Evolutionary conservation across 2,329 filamentous ascomycete genomes (phyloP).

Genomic region (Apiospora arundinis): DNA sequence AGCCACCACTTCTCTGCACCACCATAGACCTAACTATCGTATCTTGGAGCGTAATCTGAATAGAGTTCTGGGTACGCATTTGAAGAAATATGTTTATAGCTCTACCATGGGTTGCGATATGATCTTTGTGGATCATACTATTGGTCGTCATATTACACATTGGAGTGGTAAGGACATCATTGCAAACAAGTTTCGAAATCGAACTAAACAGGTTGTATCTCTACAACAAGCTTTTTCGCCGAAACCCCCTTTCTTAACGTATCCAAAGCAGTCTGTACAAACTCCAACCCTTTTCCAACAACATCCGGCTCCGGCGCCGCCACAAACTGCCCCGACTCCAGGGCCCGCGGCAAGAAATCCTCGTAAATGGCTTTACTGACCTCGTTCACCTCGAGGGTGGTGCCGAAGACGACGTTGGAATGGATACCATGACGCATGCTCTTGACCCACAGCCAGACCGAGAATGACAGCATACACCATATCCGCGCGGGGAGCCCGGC

Average conservation of each 20-base stretch:
- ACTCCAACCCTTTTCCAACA: constrained; percentile 28
- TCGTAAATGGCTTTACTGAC: constrained; percentile 34
- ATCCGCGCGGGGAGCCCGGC: constrained; percentile 31
- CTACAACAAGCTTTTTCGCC: constrained; percentile 27
- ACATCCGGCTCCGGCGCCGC: constrained; percentile 36
- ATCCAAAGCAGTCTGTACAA: constrained; percentile 27
- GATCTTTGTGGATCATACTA: no score
- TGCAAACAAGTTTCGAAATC: no score
- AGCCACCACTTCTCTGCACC: neutral
- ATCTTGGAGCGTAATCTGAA: neutral
- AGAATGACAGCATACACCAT: constrained; percentile 4
- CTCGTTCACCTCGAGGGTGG: constrained; percentile 32
- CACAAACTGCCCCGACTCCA: constrained; percentile 34
- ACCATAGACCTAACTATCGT: neutral
- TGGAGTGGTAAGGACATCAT: no score
- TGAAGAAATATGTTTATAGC: neutral
- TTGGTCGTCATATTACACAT: no score
- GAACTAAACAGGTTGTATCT: neutral
- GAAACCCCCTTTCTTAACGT: constrained; percentile 23
- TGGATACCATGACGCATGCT: constrained; percentile 24
- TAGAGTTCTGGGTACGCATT: neutral
- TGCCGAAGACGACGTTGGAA: constrained; percentile 33
- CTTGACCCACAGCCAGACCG: constrained; percentile 23
- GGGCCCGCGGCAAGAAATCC: constrained; percentile 35
- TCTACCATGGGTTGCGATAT: no score